These are phyloP conservation scores for Rhodomyrtus psidioides DNA, from an alignment of 441 rosid species.

Conservation along the genomic window DNA sequence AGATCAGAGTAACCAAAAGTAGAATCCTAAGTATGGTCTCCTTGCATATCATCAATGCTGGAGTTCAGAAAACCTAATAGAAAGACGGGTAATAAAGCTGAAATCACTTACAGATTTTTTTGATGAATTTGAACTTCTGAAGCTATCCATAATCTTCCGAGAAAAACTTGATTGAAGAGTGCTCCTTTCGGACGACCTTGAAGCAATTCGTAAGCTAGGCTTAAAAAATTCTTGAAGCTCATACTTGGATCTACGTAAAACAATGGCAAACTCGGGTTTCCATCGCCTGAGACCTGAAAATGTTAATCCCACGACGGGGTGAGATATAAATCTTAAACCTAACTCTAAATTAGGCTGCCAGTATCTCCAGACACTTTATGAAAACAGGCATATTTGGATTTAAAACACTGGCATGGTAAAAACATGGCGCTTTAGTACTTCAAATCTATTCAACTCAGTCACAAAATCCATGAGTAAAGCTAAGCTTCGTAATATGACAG, in stretches of 20 bases:
- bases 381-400: too few species aligned
- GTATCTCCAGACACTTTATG: too few species aligned
- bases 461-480: too few species aligned
- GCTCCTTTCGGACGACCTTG: slow-evolving; percentile 30
- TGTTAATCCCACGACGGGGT: too few species aligned
- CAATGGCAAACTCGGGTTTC: too few species aligned
- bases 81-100: not conserved
- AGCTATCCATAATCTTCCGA: slow-evolving; percentile 52
- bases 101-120: slow-evolving; percentile 33
- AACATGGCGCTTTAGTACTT: too few species aligned
- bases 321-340: too few species aligned
- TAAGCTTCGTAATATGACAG: too few species aligned
- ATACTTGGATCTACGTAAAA: slow-evolving; percentile 73
- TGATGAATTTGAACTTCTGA: slow-evolving; percentile 42
- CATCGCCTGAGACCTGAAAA: too few species aligned
- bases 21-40: not conserved
- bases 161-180: slow-evolving; percentile 51
- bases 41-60: not conserved
- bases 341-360: too few species aligned
- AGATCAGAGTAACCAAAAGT: not conserved
- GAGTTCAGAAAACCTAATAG: not conserved
- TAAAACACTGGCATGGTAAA: too few species aligned
- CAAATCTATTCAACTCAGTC: too few species aligned
- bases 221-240: slow-evolving; percentile 91
- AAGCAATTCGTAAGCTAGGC: slow-evolving; percentile 76